These are phyloP conservation scores for Colletotrichum higginsianum DNA, from an alignment of 2,329 filamentous ascomycete species.

Conservation along the genomic window DNA sequence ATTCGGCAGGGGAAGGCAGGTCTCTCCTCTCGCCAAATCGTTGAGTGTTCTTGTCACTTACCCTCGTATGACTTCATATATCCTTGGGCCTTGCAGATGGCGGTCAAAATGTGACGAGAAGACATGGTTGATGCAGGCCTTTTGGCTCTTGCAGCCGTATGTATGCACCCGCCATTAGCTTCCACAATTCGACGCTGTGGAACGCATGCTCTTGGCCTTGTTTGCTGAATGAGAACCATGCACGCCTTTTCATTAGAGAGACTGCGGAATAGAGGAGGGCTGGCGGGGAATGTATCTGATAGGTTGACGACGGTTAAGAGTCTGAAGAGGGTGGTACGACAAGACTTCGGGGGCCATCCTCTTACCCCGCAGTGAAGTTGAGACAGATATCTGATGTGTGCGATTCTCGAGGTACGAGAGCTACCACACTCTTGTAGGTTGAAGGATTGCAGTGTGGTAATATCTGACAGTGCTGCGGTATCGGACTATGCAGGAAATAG, in stretches of 20 bases:
- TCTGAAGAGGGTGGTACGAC: constrained; percentile 33
- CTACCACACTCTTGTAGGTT: constrained; percentile 19
- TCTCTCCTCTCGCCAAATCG: constrained; percentile 15
- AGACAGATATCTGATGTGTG: constrained; percentile 29
- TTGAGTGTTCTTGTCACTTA: constrained; percentile 5
- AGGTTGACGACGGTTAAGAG: constrained; percentile 5
- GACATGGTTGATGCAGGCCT: constrained; percentile 40
- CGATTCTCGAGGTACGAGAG: constrained; percentile 9
- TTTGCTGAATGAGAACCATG: constrained; percentile 30
- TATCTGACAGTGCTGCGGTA: constrained; percentile 33
- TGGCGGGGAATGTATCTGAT: constrained; percentile 26
- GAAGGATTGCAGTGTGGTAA: constrained; percentile 20
- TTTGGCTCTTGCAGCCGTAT: constrained; percentile 37
- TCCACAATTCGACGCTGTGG: constrained; percentile 36
- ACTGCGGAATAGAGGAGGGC: constrained; percentile 18
- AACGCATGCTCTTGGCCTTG: constrained; percentile 35
- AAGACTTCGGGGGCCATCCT: constrained; percentile 21
- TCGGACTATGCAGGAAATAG: constrained; percentile 20
- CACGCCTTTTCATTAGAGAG: constrained; percentile 9
- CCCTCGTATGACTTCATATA: constrained; percentile 39
- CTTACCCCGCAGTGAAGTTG: constrained; percentile 37
- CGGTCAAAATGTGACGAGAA: constrained; percentile 42
- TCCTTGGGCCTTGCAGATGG: constrained; percentile 31
- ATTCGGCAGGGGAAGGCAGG: constrained; percentile 18
- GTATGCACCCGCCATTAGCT: constrained; percentile 37